Evolutionary conservation across 2,329 filamentous ascomycete genomes (phyloP).

Genomic region (Colletotrichum sublineola): DNA sequence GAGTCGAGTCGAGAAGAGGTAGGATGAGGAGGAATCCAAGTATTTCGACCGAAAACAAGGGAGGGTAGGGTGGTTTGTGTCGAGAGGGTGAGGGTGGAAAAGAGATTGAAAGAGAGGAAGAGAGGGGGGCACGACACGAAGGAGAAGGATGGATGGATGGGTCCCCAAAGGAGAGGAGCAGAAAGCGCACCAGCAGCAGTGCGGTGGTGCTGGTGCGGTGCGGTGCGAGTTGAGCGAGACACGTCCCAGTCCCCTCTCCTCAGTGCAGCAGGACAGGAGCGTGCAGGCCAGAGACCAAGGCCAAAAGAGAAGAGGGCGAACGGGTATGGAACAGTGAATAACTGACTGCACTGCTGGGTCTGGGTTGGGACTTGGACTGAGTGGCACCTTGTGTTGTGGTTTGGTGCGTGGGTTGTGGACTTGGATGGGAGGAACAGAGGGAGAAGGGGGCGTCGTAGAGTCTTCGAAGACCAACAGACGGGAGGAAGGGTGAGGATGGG

Average conservation of each 20-base stretch:
- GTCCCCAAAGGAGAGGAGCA: slow-evolving; percentile 30
- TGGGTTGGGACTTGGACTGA: slow-evolving; percentile 34
- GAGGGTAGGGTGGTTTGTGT: slow-evolving; percentile 34
- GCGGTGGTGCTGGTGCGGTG: slow-evolving; percentile 28
- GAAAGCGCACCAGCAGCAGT: slow-evolving; percentile 21
- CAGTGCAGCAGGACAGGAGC: slow-evolving; percentile 27
- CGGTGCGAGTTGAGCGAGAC: slow-evolving; percentile 40
- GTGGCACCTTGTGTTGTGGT: slow-evolving; percentile 33
- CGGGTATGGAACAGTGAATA: slow-evolving; percentile 27
- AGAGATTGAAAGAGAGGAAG: slow-evolving; percentile 43
- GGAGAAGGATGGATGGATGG: slow-evolving; percentile 39
- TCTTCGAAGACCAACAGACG: slow-evolving; percentile 6
- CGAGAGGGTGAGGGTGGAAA: slow-evolving; percentile 37
- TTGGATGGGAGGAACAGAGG: slow-evolving; percentile 17
- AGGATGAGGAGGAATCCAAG: slow-evolving; percentile 31
- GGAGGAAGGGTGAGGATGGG: slow-evolving; percentile 2
- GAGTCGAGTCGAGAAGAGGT: slow-evolving; percentile 38
- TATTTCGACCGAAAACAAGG: slow-evolving; percentile 38
- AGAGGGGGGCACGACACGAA: slow-evolving; percentile 43
- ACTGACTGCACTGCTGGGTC: slow-evolving; percentile 26
- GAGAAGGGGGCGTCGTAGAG: slow-evolving; percentile 1
- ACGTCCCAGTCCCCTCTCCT: slow-evolving; percentile 23
- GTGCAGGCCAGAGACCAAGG: slow-evolving; percentile 35
- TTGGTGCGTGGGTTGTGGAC: slow-evolving; percentile 35
- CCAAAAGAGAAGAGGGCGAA: slow-evolving; percentile 34